These are phyloP conservation scores for Coleophoma eucalyptorum DNA, from an alignment of 2,329 filamentous ascomycete species.

Conservation along the genomic window DNA sequence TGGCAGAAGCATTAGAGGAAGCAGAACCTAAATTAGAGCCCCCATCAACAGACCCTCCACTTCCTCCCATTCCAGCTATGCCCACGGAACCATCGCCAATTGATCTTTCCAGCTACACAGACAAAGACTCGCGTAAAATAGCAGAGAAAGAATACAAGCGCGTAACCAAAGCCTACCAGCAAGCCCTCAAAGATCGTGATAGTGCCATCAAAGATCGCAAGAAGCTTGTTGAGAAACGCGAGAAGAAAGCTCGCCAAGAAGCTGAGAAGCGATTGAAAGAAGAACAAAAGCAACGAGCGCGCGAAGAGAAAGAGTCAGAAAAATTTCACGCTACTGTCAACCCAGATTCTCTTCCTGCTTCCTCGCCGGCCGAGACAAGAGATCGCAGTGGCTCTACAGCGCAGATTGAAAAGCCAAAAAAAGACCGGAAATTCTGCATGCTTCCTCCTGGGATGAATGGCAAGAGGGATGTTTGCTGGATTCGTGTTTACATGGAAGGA, in stretches of 20 bases:
- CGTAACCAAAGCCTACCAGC: slow-evolving; percentile 60
- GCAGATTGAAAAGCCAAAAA: slow-evolving; percentile 23
- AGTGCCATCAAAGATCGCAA: slow-evolving; percentile 60
- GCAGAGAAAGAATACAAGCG: slow-evolving; percentile 66
- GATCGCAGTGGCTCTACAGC: slow-evolving; percentile 8
- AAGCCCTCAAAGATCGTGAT: slow-evolving; percentile 62
- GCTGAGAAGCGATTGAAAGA: slow-evolving; percentile 31
- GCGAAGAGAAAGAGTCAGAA: slow-evolving; percentile 25
- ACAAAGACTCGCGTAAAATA: slow-evolving; percentile 63
- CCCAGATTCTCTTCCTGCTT: slow-evolving; percentile 3
- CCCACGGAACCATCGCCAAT: slow-evolving; percentile 53
- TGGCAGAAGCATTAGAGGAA: slow-evolving; percentile 1
- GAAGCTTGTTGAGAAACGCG: slow-evolving; percentile 53
- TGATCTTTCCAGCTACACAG: slow-evolving; percentile 53
- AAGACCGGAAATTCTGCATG: slow-evolving; percentile 68
- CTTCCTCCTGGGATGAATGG: slow-evolving; percentile 55
- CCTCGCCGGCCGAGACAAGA: slow-evolving; percentile 5
- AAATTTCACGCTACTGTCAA: slow-evolving; percentile 18
- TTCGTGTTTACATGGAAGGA: slow-evolving; percentile 74
- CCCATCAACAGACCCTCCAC: slow-evolving; percentile 10
- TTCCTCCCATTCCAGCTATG: slow-evolving; percentile 44
- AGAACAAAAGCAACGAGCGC: slow-evolving; percentile 25
- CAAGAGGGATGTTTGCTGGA: slow-evolving; percentile 67
- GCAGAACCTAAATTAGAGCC: slow-evolving; percentile 6
- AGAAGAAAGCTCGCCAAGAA: slow-evolving; percentile 35